Conservation (phyloP, 31 red algal species). For the Bonnemaisonia californica region DNA sequence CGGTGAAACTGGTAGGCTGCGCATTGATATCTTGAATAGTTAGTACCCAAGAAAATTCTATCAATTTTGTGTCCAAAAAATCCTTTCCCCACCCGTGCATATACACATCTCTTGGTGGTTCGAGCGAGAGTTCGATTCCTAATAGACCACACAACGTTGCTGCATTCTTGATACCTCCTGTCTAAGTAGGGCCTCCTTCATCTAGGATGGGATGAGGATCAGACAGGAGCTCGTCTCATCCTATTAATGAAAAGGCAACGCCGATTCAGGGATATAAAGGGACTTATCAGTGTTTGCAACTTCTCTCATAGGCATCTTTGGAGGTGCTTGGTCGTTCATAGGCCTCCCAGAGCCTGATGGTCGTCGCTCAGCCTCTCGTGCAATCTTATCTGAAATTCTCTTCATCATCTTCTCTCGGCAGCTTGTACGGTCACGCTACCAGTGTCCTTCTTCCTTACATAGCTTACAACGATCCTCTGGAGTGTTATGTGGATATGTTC, state of each 20-base stretch:
- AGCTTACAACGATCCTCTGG: background rate
- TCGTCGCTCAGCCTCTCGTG: background rate
- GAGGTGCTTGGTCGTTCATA: no score
- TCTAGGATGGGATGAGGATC: slow-evolving; percentile 1
- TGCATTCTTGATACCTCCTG: slow-evolving; percentile 19
- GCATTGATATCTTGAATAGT: background rate
- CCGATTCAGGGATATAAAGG: no score
- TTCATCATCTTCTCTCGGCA: slow-evolving; percentile 5
- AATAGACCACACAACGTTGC: background rate
- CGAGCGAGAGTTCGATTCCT: background rate
- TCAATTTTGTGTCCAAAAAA: background rate
- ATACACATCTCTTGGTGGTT: background rate
- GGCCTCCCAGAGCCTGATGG: no score
- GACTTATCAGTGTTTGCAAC: no score
- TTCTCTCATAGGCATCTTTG: no score
- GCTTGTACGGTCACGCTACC: background rate
- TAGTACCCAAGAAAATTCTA: slow-evolving; percentile 14
- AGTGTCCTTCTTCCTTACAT: slow-evolving; percentile 2
- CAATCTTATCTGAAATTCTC: background rate
- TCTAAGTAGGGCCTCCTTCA: slow-evolving; percentile 21
- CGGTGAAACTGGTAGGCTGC: background rate
- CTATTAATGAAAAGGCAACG: no score
- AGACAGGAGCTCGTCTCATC: no score
- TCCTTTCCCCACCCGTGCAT: slow-evolving; percentile 19
- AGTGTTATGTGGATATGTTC: no score